Percentiles rank a stretch among this genome's conserved stretches.
phyloP scores from a whole-genome alignment of 345 rosid species.

The Salix dunnii region DNA sequence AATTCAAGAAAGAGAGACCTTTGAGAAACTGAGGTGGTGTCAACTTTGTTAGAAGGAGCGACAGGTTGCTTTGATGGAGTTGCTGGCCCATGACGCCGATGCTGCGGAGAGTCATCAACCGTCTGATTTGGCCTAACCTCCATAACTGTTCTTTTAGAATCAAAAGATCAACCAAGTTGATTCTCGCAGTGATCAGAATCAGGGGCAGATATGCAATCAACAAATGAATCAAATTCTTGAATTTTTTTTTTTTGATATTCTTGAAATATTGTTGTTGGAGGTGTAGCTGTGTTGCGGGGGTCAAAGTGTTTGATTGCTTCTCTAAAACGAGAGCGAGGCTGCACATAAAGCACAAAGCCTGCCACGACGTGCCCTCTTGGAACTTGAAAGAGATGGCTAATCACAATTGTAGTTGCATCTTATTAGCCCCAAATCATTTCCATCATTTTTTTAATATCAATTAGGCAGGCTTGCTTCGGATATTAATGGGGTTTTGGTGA shows the following conservation, averaged over 20 bases:
- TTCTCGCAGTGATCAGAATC: neutral
- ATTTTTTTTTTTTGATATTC: neutral
- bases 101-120: constrained; percentile 37
- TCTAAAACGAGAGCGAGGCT: neutral
- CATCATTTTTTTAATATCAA: too few relatives aligned
- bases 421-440: neutral
- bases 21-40: constrained; percentile 51
- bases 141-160: constrained; percentile 24
- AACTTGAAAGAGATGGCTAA: neutral
- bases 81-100: constrained; percentile 27
- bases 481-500: too few relatives aligned
- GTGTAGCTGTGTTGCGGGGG: neutral
- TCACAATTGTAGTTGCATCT: neutral
- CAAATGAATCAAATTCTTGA: neutral
- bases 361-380: neutral
- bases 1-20: constrained; percentile 23
- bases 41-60: constrained; percentile 32
- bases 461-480: too few relatives aligned
- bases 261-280: neutral
- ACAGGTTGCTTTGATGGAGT: constrained; percentile 43
- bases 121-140: constrained; percentile 47
- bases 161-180: neutral
- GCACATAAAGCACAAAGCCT: neutral
- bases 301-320: neutral
- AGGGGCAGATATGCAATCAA: neutral